Evolutionary conservation across 805 yeast species (phyloP).

Genomic region (Cyberlindnera mrakii): DNA sequence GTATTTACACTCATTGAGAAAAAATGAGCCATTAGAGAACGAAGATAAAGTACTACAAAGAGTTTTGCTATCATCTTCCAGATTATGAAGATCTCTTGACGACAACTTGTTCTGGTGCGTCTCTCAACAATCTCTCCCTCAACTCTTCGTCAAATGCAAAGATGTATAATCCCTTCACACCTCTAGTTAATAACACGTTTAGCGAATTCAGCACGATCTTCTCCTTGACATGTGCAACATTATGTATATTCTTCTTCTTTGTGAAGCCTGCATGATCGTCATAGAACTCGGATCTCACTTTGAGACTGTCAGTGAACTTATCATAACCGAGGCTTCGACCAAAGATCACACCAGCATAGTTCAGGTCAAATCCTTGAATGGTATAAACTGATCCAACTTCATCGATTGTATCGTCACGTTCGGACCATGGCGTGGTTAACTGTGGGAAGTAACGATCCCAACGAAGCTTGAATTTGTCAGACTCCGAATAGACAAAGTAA

Average conservation of each 20-base stretch:
- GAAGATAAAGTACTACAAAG: conserved; percentile 3
- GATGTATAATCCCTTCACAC: conserved; percentile 36
- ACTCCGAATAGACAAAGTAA: conserved; percentile 38
- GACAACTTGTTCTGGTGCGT: conserved; percentile 8
- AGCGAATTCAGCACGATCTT: conserved; percentile 38
- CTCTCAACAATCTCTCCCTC: conserved; percentile 26
- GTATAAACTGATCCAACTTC: conserved; percentile 46
- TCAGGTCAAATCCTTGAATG: conserved; percentile 41
- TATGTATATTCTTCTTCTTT: conserved; percentile 32
- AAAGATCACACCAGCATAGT: conserved; percentile 40
- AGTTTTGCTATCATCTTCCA: background rate
- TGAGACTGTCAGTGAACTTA: conserved; percentile 26
- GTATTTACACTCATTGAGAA: conserved; percentile 10
- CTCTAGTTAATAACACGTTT: conserved; percentile 40
- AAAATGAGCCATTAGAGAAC: background rate
- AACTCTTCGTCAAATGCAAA: conserved; percentile 37
- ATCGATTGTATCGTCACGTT: conserved; percentile 37
- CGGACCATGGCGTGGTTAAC: conserved; percentile 38
- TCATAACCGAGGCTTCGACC: conserved; percentile 40
- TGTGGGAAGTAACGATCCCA: conserved; percentile 43
- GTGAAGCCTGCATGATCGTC: conserved; percentile 43
- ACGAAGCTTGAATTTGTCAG: conserved; percentile 32
- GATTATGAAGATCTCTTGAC: conserved; percentile 1
- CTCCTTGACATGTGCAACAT: conserved; percentile 31
- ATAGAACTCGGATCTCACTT: conserved; percentile 30